A percentile compares a stretch with the other conserved stretches of the same genome.
Evolutionary conservation across 768 basidiomycete genomes (phyloP).

Genomic region (Russula ochroleuca): DNA sequence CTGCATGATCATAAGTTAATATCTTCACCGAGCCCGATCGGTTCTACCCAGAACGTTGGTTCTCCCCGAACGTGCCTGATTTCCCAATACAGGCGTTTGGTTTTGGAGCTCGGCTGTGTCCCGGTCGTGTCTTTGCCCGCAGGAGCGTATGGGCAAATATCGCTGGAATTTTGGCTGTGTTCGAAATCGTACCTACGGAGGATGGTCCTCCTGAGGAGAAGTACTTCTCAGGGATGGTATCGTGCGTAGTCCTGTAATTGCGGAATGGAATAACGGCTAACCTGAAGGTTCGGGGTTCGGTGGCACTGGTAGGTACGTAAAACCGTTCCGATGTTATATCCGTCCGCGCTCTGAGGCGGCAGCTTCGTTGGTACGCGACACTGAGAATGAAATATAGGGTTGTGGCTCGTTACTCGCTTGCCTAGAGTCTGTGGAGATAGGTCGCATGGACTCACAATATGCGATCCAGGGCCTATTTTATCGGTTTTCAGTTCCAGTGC

Average conservation of each 20-base stretch:
- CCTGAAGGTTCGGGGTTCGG: too few relatives aligned
- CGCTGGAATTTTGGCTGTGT: not conserved
- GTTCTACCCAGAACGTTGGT: slow-evolving; percentile 2
- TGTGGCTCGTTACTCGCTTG: not conserved
- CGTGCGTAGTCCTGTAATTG: not conserved
- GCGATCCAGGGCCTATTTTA: too few relatives aligned
- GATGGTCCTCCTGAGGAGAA: not conserved
- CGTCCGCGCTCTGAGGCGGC: not conserved
- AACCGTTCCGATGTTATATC: not conserved
- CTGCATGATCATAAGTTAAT: not conserved
- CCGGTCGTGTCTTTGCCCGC: not conserved
- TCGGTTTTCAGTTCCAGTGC: too few relatives aligned
- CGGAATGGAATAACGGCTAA: not conserved
- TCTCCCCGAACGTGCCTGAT: not conserved
- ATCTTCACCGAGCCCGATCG: not conserved
- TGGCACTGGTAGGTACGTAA: not conserved
- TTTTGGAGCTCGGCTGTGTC: slow-evolving; percentile 1
- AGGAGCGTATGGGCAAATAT: not conserved
- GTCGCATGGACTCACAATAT: too few relatives aligned
- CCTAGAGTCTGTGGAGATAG: not conserved
- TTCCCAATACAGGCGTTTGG: not conserved
- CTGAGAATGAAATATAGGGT: not conserved
- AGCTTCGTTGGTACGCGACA: not conserved
- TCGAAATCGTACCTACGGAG: not conserved
- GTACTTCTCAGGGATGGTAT: not conserved